Conservation (phyloP, 495 filamentous ascomycete genomes). For the Poronia punctata region DNA sequence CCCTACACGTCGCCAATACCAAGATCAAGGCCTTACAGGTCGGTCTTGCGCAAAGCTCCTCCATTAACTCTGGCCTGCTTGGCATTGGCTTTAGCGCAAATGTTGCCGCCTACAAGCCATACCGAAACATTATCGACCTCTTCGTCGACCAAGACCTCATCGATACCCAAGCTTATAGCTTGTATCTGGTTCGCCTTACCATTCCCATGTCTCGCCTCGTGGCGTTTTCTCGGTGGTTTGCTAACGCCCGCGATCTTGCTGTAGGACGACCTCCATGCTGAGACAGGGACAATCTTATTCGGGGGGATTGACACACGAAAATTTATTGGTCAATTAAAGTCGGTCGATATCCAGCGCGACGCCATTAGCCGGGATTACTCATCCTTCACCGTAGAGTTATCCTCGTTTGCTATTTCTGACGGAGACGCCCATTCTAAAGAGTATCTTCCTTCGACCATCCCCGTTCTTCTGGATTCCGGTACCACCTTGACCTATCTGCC, state of each 20-base stretch:
- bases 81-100: conserved; percentile 79
- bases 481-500: conserved; percentile 78
- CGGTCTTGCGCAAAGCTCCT: conserved; percentile 67
- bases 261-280: conserved; percentile 47
- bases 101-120: conserved; percentile 57
- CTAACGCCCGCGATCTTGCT: neutral
- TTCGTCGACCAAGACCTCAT: conserved; percentile 66
- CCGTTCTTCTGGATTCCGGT: conserved; percentile 81
- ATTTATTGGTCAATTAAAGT: conserved; percentile 64
- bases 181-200: conserved; percentile 53
- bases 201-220: neutral
- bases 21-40: conserved; percentile 67
- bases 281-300: conserved; percentile 76
- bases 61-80: conserved; percentile 69
- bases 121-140: conserved; percentile 71
- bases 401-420: conserved; percentile 23
- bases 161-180: conserved; percentile 73
- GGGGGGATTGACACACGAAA: conserved; percentile 85
- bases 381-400: conserved; percentile 35
- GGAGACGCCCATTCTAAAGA: conserved; percentile 25
- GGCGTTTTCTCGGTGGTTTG: neutral
- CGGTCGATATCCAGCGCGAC: conserved; percentile 57
- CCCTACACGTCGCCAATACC: conserved; percentile 58
- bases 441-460: conserved; percentile 21
- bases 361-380: conserved; percentile 20